Percentiles rank a stretch among this genome's conserved stretches.
Conservation (phyloP, 140 eudicot species). For the Cichorium intybus region DNA sequence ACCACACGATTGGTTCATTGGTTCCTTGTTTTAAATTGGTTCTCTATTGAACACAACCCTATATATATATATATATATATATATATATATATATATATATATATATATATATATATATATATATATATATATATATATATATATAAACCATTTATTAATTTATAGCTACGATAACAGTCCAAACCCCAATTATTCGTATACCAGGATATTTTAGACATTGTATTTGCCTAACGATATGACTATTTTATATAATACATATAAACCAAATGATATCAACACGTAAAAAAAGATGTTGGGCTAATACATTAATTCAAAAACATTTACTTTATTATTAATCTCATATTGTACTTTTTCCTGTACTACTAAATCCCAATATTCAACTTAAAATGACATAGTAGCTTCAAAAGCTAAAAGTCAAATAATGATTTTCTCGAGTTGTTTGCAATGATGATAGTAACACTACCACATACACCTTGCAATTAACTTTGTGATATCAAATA, state of each 20-base stretch:
- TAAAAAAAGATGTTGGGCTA: background rate
- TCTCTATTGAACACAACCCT: too few species aligned
- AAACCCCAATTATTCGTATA: background rate
- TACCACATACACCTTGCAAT: background rate
- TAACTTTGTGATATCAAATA: background rate
- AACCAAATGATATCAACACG: background rate
- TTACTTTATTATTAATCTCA: background rate
- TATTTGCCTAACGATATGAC: background rate
- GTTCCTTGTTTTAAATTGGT: too few species aligned
- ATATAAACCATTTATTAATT: background rate
- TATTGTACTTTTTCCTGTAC: background rate
- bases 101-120: too few species aligned
- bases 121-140: too few species aligned
- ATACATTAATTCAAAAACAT: background rate
- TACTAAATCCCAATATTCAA: background rate
- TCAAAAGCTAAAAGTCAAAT: background rate
- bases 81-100: too few species aligned
- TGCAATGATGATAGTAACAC: background rate
- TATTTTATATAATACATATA: too few species aligned
- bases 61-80: too few species aligned
- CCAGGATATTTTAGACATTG: conserved; percentile 1
- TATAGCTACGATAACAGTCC: background rate
- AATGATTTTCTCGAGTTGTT: background rate
- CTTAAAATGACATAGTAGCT: background rate
- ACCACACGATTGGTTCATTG: too few species aligned